Evolutionary conservation across 225 moss, liverwort and hornwort genomes (phyloP), one percentile per base, ranked within the genome.

Genomic region (Sphagnum tenellum): DNA sequence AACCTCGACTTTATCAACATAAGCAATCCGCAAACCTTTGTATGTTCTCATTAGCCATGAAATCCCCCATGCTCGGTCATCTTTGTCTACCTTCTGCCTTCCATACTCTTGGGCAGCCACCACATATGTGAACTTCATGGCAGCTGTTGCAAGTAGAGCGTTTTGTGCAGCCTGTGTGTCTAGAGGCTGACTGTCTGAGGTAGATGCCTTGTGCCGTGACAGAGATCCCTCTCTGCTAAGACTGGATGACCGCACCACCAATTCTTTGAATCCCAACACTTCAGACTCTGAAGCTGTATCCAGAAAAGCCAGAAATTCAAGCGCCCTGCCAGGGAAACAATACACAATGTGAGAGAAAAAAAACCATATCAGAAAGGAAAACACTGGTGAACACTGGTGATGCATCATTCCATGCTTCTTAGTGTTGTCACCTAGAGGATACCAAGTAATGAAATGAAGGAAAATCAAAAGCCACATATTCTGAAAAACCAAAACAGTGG

Each of bases 21-120:
- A 99, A 49, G 98, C 98, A 75, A 99, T 76, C 47, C 98, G 85
- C 61, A 99, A 70, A 62, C 86, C 80, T 71, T 90, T 83, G 67
- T 83, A 99, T 29, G 76, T 76, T 75, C 81, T 76, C 86, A 99
- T 71, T 72, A 99, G 69, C 57, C 89, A 86, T 67, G 82, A 69
- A 60, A 99, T 86, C 63, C 89, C 90, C 55, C 75, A 71, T 7
- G 98, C 98, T 63, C 83, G 87, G 57, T 79, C 86, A 59, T 71
- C 71, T 3, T 52, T 60, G 12, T 67, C 57, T 8, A 55, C 49
- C 74, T 90, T 99, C 77, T 99, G 98, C 61, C 73, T 57, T 56
- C 93, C 98, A 69, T 99, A 99, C 48, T 90, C 67, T 89, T 99
- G 98, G 76, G 90, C 89, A 8, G 98, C 85, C 12, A 99, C 89